Percentiles rank a stretch among this genome's conserved stretches.
Conservation (phyloP, 129 eudicot genomes). For the Silybum marianum region DNA sequence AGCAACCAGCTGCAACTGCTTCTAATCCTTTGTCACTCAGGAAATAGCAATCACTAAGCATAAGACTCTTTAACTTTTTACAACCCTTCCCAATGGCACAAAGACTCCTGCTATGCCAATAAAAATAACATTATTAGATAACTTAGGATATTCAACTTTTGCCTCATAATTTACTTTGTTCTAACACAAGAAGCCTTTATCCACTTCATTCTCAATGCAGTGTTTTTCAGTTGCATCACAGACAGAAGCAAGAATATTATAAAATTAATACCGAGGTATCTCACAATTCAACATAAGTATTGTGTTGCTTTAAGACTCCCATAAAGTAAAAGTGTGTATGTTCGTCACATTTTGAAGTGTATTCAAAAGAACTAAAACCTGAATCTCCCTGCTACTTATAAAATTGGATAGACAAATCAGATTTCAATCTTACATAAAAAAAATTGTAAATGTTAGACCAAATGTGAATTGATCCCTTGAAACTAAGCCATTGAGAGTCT, state of each 20-base stretch:
- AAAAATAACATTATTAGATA: slow-evolving; percentile 14
- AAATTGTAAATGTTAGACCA: background rate
- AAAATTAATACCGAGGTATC: background rate
- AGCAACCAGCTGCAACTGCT: slow-evolving; percentile 90
- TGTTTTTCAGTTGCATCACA: background rate
- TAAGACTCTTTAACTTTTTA: slow-evolving; percentile 66
- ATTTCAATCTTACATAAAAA: background rate
- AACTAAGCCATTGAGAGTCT: background rate
- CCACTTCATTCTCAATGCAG: background rate
- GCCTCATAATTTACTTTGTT: background rate
- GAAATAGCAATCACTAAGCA: slow-evolving; percentile 82
- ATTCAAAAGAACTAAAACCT: background rate
- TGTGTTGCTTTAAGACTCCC: background rate
- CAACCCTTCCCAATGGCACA: slow-evolving; percentile 91
- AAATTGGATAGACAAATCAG: background rate
- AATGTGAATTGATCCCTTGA: background rate
- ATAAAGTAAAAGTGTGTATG: background rate
- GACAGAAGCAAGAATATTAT: background rate
- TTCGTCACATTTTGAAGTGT: background rate
- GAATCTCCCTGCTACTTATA: background rate
- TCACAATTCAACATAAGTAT: background rate
- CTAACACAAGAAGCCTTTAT: background rate
- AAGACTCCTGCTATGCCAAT: slow-evolving; percentile 61
- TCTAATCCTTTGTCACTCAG: slow-evolving; percentile 83
- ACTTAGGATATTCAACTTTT: slow-evolving; percentile 4